phyloP scores from a whole-genome alignment of 306 rosid species.

The Sicyos edulis region DNA sequence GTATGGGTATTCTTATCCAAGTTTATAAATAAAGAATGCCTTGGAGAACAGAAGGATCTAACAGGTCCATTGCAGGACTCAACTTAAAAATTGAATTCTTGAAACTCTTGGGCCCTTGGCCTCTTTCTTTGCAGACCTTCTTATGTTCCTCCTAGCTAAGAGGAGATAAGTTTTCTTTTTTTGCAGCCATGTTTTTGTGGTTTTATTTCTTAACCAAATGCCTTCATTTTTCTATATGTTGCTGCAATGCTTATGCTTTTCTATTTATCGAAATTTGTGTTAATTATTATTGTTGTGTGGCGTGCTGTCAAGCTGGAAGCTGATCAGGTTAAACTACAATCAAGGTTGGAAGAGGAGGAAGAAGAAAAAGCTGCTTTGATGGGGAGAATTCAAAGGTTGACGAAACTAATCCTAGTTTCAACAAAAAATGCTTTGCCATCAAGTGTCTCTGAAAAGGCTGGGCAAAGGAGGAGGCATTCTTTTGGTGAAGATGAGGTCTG shows the following conservation, averaged over 20 bases:
- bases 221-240: background rate
- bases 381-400: slow-evolving; percentile 84
- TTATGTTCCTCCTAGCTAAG: slow-evolving; percentile 6
- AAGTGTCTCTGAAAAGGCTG: slow-evolving; percentile 49
- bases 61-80: background rate
- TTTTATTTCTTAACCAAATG: background rate
- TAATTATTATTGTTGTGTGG: slow-evolving; percentile 28
- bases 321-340: slow-evolving; percentile 67
- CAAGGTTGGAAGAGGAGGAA: slow-evolving; percentile 89
- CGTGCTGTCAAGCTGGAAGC: slow-evolving; percentile 73
- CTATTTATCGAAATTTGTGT: background rate
- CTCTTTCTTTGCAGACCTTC: background rate
- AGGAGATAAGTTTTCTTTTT: background rate
- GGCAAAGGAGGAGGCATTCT: slow-evolving; percentile 70
- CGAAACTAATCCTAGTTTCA: slow-evolving; percentile 78
- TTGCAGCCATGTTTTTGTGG: background rate
- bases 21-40: background rate
- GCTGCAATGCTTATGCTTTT: slow-evolving; percentile 10
- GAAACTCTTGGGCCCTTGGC: background rate
- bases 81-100: slow-evolving; percentile 4
- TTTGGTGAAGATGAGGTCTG: slow-evolving; percentile 91
- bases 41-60: background rate
- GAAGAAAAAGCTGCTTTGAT: slow-evolving; percentile 84
- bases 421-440: slow-evolving; percentile 60
- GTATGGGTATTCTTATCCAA: background rate